Conservation (phyloP, 768 basidiomycete species). For the Tylopilus balloui region DNA sequence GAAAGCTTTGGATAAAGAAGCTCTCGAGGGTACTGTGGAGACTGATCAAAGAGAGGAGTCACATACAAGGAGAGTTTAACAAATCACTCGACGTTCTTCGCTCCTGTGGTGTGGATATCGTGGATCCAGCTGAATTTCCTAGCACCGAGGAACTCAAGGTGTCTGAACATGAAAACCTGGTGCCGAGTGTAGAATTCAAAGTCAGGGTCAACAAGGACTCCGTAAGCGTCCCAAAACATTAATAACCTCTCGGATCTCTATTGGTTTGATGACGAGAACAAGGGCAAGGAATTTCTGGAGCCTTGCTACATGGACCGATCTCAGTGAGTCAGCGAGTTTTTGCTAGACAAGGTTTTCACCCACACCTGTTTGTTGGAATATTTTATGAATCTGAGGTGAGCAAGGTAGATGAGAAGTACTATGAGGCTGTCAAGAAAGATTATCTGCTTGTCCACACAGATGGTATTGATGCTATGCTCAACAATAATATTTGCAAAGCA, state of each 20-base stretch:
- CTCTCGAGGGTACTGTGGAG: conserved; percentile 47
- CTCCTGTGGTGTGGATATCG: conserved; percentile 43
- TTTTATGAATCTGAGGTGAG: conserved; percentile 22
- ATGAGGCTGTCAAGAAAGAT: conserved; percentile 41
- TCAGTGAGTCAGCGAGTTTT: conserved; percentile 21
- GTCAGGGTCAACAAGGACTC: conserved; percentile 47
- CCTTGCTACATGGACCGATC: conserved; percentile 36
- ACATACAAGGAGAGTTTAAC: conserved; percentile 36
- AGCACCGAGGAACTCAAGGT: conserved; percentile 45
- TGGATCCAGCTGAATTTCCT: conserved; percentile 61
- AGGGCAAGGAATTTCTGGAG: conserved; percentile 42
- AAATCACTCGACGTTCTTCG: conserved; percentile 35
- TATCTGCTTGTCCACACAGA: conserved; percentile 45
- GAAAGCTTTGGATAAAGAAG: conserved; percentile 44
- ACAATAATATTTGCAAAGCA: too few relatives aligned
- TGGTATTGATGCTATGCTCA: conserved; percentile 52
- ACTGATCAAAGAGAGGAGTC: conserved; percentile 23
- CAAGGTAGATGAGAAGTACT: conserved; percentile 33
- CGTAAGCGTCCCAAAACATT: conserved; percentile 54
- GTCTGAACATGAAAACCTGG: conserved; percentile 48
- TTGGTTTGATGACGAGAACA: conserved; percentile 49
- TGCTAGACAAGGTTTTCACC: background rate
- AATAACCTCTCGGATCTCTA: conserved; percentile 55
- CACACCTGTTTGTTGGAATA: conserved; percentile 5
- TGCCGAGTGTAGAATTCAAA: conserved; percentile 57